These are phyloP conservation scores for Pseudocercospora fijiensis DNA, from an alignment of 2,329 filamentous ascomycete species.

Conservation along the genomic window DNA sequence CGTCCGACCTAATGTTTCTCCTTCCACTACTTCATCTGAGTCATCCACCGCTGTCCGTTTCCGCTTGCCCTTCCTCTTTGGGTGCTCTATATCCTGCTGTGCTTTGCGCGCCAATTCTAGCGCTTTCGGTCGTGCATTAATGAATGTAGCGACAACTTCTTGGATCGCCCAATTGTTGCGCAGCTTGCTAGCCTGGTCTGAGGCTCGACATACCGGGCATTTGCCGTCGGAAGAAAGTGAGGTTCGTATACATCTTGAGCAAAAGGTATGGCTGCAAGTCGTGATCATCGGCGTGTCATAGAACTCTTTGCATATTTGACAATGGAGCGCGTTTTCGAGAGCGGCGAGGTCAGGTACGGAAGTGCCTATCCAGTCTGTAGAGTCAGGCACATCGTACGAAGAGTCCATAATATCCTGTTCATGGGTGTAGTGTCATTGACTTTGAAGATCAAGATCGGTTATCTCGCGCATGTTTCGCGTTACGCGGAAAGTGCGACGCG, in stretches of 20 bases:
- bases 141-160: constrained; percentile 79
- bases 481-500: not conserved
- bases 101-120: constrained; percentile 60
- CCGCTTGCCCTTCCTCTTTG: constrained; percentile 50
- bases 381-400: constrained; percentile 60
- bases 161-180: constrained; percentile 81
- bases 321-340: constrained; percentile 83
- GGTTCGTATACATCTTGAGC: constrained; percentile 89
- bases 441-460: not conserved
- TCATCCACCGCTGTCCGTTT: constrained; percentile 44
- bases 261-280: constrained; percentile 92
- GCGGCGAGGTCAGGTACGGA: constrained; percentile 63
- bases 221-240: constrained; percentile 79
- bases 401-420: constrained; percentile 20
- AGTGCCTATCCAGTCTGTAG: constrained; percentile 81
- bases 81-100: constrained; percentile 27
- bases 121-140: constrained; percentile 60
- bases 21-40: constrained; percentile 33
- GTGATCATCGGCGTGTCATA: constrained; percentile 94
- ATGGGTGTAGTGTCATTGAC: constrained; percentile 6
- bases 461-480: constrained; percentile 4
- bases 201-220: constrained; percentile 78
- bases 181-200: constrained; percentile 80
- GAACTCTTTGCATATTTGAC: constrained; percentile 98
- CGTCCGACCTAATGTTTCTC: constrained; percentile 32